Base-by-base conservation (phyloP, 805 yeast species). In the Metschnikowia similis region DNA sequence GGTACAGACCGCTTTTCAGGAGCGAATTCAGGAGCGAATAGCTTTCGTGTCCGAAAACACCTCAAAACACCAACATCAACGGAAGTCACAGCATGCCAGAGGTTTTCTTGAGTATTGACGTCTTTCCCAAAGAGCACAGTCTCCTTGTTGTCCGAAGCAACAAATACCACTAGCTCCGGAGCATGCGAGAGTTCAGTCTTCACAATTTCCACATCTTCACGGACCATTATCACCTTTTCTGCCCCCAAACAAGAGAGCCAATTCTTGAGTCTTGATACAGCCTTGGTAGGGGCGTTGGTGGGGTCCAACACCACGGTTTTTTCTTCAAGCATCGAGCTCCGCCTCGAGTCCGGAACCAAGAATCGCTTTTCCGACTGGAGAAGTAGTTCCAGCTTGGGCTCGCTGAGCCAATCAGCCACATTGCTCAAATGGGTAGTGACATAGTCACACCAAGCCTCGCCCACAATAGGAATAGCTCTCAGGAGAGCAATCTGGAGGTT, bases 381-480 rank as follows among this genome's bases (percentile, higher is more conserved):
- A 21, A 50, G 58, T n/a, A 51, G 35, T 7, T 46, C 40, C 13
- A 46, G 42, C 16, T 57, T 57, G 11, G 56, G 40, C 14, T 51
- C 30, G 13, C 57, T 36, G 26, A 65, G 55, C 72, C 72, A 69
- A 7, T 45, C 35, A 3, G 48, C 52, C 8, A 61, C 54, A 35
- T 53, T 48, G 7, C 57, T 42, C 1, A 48, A 45, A 4, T 57
- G 41, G 4, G 51, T 37, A 30, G 42, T 41, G 5, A 64, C 47
- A 14, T 37, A 50, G 8, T 56, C 54, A 7, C 60, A 35, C 74
- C 74, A 70, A 1, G 49, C 32, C 16, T 50, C 41, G 21, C 59
- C 55, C 11, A 70, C 53, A 4, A 70, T 49, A 4, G 74, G 71
- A 3, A 67, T 41, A 0, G 64, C 69, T 14, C 65, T 54, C 56